A percentile compares a stretch with the other conserved stretches of the same genome.
These are phyloP conservation scores for Omphalotus guepiniiformis DNA, from an alignment of 768 basidiomycete species.

Conservation along the genomic window DNA sequence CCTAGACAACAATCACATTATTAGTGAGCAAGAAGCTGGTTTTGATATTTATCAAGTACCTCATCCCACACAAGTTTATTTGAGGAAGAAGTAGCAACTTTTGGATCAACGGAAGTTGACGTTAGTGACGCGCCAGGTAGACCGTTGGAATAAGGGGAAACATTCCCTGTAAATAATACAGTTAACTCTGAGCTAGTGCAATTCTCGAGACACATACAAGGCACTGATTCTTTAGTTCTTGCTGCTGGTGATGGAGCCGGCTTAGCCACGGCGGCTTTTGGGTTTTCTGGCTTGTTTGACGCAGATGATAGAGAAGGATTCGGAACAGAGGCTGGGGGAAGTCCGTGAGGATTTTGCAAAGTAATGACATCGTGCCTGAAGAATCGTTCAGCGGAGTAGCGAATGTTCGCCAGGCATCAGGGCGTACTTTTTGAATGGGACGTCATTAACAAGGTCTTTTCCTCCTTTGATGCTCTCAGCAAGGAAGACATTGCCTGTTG, in stretches of 20 bases:
- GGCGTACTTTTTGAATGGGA: slow-evolving; percentile 75
- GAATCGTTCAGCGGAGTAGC: slow-evolving; percentile 4
- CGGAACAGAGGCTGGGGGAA: slow-evolving; percentile 53
- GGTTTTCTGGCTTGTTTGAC: slow-evolving; percentile 21
- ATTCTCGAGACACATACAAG: slow-evolving; percentile 48
- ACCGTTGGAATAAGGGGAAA: slow-evolving; percentile 89
- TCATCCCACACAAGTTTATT: slow-evolving; percentile 95
- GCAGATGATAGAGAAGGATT: slow-evolving; percentile 24
- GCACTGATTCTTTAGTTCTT: slow-evolving; percentile 53
- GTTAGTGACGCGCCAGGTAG: slow-evolving; percentile 91
- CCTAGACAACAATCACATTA: slow-evolving; percentile 36
- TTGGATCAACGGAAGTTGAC: slow-evolving; percentile 84
- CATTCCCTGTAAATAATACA: slow-evolving; percentile 50
- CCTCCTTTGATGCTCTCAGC: slow-evolving; percentile 87
- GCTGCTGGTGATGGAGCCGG: slow-evolving; percentile 27
- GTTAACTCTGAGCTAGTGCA: background rate
- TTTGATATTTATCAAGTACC: slow-evolving; percentile 29
- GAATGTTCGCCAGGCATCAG: background rate
- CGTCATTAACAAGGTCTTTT: slow-evolving; percentile 81
- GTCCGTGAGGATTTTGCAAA: slow-evolving; percentile 85
- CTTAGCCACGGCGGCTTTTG: slow-evolving; percentile 32
- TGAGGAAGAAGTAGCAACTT: slow-evolving; percentile 42
- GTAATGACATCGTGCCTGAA: slow-evolving; percentile 85
- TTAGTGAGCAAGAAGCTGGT: background rate
- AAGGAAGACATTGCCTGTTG: slow-evolving; percentile 90